phyloP scores from a whole-genome alignment of 768 basidiomycete genomes.

The Gyrodon lividus region DNA sequence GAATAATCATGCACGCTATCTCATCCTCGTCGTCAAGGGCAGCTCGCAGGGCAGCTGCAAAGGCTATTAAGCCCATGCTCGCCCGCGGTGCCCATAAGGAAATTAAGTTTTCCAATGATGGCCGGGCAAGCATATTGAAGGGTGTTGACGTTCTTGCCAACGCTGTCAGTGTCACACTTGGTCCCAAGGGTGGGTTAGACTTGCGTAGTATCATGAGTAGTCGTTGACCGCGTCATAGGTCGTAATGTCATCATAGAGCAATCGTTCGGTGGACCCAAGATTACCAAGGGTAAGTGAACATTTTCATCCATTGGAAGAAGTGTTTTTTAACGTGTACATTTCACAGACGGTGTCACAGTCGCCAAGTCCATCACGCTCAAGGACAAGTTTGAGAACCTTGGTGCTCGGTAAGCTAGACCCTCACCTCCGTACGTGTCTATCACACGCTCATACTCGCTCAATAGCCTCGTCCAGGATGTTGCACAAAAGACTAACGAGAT shows the following conservation, averaged over 20 bases:
- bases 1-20: constrained; percentile 63
- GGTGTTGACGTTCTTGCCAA: constrained; percentile 97
- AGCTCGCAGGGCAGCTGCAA: constrained; percentile 64
- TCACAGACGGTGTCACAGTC: constrained; percentile 91
- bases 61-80: constrained; percentile 52
- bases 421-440: not conserved
- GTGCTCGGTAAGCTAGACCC: constrained; percentile 73
- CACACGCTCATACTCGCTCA: constrained; percentile 5
- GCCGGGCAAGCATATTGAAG: constrained; percentile 88
- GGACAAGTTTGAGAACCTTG: constrained; percentile 99
- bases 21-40: constrained; percentile 63
- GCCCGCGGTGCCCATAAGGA: constrained; percentile 88
- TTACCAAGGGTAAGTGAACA: constrained; percentile 78
- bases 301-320: not conserved
- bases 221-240: constrained; percentile 44
- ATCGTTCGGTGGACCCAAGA: constrained; percentile 86
- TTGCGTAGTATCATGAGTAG: not conserved
- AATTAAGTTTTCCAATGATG: constrained; percentile 95
- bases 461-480: constrained; percentile 90
- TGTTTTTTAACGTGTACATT: not conserved
- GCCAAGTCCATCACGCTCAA: constrained; percentile 92
- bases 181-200: constrained; percentile 76
- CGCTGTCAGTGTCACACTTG: constrained; percentile 94
- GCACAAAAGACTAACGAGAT: constrained; percentile 96
- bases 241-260: constrained; percentile 99